These are phyloP conservation scores for Boletus patriciae DNA, from an alignment of 768 basidiomycete species.

Conservation along the genomic window DNA sequence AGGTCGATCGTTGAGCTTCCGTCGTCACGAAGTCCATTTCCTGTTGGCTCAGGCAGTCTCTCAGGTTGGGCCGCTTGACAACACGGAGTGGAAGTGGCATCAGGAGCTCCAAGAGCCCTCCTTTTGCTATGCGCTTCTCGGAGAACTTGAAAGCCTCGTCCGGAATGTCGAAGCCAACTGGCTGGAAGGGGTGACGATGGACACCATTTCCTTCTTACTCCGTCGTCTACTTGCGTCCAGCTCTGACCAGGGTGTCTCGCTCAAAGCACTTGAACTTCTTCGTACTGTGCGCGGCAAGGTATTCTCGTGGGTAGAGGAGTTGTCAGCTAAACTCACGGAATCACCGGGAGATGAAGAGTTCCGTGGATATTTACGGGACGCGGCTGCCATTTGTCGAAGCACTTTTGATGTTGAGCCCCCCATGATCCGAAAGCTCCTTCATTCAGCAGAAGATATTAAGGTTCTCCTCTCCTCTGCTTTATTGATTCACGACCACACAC, in stretches of 20 bases:
- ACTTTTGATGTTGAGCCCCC: constrained; percentile 28
- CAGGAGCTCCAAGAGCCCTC: constrained; percentile 30
- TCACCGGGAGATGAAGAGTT: constrained; percentile 15
- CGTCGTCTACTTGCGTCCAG: constrained; percentile 38
- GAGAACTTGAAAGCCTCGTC: constrained; percentile 39
- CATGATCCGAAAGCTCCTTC: constrained; percentile 12
- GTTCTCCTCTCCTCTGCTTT: constrained; percentile 25
- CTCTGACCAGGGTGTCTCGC: constrained; percentile 8
- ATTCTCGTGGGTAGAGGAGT: constrained; percentile 38
- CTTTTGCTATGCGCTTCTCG: constrained; percentile 41
- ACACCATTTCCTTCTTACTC: constrained; percentile 36
- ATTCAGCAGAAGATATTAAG: constrained; percentile 19
- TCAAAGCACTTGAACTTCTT: constrained; percentile 29
- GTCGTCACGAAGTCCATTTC: constrained; percentile 39
- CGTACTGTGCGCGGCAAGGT: constrained; percentile 32
- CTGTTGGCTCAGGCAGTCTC: constrained; percentile 45
- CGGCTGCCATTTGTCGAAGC: constrained; percentile 41
- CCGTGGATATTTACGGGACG: constrained; percentile 33
- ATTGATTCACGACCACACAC: constrained; percentile 27
- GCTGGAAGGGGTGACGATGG: constrained; percentile 35
- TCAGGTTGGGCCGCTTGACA: constrained; percentile 38
- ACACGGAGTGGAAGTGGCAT: constrained; percentile 40
- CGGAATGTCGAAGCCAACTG: constrained; percentile 41
- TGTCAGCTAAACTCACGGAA: constrained; percentile 24
- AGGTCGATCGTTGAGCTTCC: constrained; percentile 39